phyloP scores from a whole-genome alignment of 768 basidiomycete genomes.

The Serendipita vermifera region DNA sequence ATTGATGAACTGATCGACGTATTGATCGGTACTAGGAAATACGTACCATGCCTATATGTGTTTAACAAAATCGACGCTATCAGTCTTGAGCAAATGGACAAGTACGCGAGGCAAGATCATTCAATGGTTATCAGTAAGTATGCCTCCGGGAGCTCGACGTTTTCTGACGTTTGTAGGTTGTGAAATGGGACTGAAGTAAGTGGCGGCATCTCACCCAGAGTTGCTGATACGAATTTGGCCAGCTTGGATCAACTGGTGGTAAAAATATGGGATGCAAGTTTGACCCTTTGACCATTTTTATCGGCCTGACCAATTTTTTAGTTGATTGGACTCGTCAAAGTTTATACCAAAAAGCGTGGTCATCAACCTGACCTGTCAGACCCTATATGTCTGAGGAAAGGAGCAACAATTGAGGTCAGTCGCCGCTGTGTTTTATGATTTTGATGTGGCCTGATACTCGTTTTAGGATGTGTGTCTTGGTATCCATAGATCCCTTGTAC shows the following conservation, averaged over 20 bases:
- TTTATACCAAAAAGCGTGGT: conserved; percentile 98
- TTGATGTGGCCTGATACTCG: too few species aligned
- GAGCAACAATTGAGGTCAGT: conserved; percentile 79
- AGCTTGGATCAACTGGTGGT: conserved; percentile 30
- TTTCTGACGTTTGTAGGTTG: too few species aligned
- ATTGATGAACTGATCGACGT: conserved; percentile 97
- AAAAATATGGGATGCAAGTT: conserved; percentile 29
- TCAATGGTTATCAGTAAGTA: conserved; percentile 95
- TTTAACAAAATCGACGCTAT: conserved; percentile 96
- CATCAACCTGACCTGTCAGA: conserved; percentile 82
- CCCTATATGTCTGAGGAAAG: conserved; percentile 46
- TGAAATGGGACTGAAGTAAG: conserved; percentile 83
- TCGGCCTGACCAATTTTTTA: conserved; percentile 34
- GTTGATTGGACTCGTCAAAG: conserved; percentile 66
- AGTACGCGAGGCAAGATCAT: conserved; percentile 64
- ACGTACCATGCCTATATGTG: conserved; percentile 87
- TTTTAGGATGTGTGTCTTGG: conserved; percentile 75
- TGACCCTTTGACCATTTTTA: conserved; percentile 6
- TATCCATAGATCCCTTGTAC: conserved; percentile 76
- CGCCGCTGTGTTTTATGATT: not conserved
- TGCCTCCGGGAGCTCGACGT: too few species aligned
- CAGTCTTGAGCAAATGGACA: conserved; percentile 70
- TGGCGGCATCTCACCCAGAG: conserved; percentile 10
- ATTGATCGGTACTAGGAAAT: conserved; percentile 95
- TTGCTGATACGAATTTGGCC: not conserved